Percentiles rank a stretch among this genome's conserved stretches.
phyloP scores from a whole-genome alignment of 1,139 yeast species.

The Blastobotrys malaysiensis region DNA sequence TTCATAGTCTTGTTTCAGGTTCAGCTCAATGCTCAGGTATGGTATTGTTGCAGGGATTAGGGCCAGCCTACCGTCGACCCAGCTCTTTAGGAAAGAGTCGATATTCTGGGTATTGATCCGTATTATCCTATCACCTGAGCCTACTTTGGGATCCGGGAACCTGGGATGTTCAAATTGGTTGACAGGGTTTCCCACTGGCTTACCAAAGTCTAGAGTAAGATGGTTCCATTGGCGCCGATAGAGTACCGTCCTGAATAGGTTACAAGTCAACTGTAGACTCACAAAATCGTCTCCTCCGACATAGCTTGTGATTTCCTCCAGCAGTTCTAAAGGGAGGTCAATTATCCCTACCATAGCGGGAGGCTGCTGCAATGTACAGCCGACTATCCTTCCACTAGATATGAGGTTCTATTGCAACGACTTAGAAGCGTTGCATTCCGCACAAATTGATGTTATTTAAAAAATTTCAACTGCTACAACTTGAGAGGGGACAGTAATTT shows the following conservation, averaged over 20 bases:
- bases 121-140: neutral
- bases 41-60: neutral
- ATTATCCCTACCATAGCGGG: neutral
- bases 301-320: slow-evolving; percentile 1
- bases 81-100: neutral
- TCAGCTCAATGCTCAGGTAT: neutral
- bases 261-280: slow-evolving; percentile 1
- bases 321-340: slow-evolving; percentile 5
- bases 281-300: slow-evolving; percentile 1
- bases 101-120: neutral
- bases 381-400: neutral
- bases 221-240: slow-evolving; percentile 8
- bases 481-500: neutral
- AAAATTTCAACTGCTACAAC: neutral
- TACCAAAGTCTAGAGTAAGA: slow-evolving; percentile 3
- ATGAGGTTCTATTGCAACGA: neutral
- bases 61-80: neutral
- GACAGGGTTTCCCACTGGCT: neutral
- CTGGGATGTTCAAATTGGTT: neutral
- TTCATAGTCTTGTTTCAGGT: neutral
- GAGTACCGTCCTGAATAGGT: neutral
- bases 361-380: too few species aligned
- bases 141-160: slow-evolving; percentile 1
- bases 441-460: neutral
- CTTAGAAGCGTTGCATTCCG: neutral